Conservation (phyloP, 495 filamentous ascomycete genomes). For the Tuber melanosporum region DNA sequence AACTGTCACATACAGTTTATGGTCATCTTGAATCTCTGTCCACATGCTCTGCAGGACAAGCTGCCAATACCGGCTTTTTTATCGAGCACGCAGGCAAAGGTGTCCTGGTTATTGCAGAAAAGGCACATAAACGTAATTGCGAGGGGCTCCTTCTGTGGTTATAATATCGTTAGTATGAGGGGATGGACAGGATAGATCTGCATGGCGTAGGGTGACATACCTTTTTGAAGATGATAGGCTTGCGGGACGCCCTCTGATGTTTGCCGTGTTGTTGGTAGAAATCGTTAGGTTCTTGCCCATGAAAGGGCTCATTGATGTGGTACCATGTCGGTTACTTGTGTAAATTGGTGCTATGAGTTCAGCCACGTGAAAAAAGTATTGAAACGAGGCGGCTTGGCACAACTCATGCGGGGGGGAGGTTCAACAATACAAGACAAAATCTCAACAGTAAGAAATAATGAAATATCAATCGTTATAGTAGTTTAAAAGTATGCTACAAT, state of each 20-base stretch:
- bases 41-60: conserved; percentile 61
- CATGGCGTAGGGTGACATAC: conserved; percentile 46
- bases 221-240: conserved; percentile 77
- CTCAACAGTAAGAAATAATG: no score
- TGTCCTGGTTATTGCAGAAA: conserved; percentile 70
- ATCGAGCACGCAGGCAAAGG: conserved; percentile 79
- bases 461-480: no score
- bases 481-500: no score
- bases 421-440: no score
- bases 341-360: no score
- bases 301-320: no score
- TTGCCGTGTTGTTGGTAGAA: conserved; percentile 55
- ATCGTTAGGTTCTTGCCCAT: no score
- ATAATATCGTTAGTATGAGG: conserved; percentile 18
- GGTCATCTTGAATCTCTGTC: conserved; percentile 57
- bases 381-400: no score
- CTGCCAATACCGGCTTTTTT: conserved; percentile 81
- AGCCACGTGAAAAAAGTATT: no score
- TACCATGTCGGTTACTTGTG: no score
- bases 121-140: conserved; percentile 59
- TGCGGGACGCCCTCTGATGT: conserved; percentile 85
- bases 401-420: no score
- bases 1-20: conserved; percentile 69
- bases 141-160: conserved; percentile 68
- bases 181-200: conserved; percentile 4